Conservation (phyloP, 148 eudicot genomes). For the Fallopia convolvulus region DNA sequence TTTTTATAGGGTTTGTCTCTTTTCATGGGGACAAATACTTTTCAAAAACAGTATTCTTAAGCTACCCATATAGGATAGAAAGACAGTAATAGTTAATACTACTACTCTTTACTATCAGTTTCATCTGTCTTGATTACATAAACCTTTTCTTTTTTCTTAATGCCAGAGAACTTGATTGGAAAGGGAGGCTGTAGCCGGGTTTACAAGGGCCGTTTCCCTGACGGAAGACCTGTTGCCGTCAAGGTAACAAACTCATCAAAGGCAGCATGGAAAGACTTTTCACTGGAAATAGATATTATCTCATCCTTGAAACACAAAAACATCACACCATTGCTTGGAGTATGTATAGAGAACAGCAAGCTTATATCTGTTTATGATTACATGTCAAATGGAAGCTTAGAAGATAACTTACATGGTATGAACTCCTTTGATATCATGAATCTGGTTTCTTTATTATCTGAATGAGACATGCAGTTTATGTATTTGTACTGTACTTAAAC, state of each 20-base stretch:
- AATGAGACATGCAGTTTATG: background rate
- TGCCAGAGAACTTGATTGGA: slow-evolving; percentile 69
- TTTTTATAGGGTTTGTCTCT: no score
- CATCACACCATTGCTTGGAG: slow-evolving; percentile 71
- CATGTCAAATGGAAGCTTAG: slow-evolving; percentile 66
- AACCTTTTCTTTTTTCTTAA: background rate
- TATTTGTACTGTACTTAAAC: background rate
- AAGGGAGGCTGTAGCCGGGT: slow-evolving; percentile 81
- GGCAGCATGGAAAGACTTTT: slow-evolving; percentile 69
- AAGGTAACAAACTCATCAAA: slow-evolving; percentile 60
- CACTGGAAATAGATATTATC: slow-evolving; percentile 68
- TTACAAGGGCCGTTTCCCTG: slow-evolving; percentile 71
- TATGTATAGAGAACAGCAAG: slow-evolving; percentile 52
- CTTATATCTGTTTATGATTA: slow-evolving; percentile 73
- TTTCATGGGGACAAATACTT: no score
- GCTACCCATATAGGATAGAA: no score
- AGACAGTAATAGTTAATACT: no score
- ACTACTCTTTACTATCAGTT: background rate
- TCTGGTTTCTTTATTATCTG: background rate
- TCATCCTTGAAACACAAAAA: slow-evolving; percentile 58
- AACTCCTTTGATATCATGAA: background rate
- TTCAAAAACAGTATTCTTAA: background rate
- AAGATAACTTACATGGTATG: slow-evolving; percentile 67
- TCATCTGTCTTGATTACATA: background rate
- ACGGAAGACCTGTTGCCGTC: slow-evolving; percentile 74